Percentiles rank a stretch among this genome's conserved stretches.
phyloP scores from a whole-genome alignment of 2,329 filamentous ascomycete genomes.

The Fusarium tupiense region DNA sequence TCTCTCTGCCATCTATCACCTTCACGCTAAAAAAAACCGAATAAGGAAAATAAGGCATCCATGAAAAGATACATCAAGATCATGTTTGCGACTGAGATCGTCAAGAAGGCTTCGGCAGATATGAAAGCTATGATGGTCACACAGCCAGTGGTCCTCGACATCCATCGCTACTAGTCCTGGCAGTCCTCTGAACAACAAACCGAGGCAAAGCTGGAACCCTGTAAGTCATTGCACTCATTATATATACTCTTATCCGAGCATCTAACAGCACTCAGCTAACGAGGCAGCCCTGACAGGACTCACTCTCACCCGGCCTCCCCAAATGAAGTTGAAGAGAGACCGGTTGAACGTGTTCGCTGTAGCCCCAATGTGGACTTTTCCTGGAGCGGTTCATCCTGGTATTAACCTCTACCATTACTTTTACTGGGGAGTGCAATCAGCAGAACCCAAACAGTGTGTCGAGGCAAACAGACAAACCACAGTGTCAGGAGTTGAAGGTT shows the following conservation, averaged over 20 bases:
- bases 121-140: too few species aligned
- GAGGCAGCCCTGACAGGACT: not conserved
- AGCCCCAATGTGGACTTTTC: not conserved
- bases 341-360: not conserved
- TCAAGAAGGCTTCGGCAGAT: too few species aligned
- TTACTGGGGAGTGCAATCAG: not conserved
- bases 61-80: too few species aligned
- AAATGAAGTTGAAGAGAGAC: not conserved
- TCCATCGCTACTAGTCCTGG: too few species aligned
- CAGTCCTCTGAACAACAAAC: too few species aligned
- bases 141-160: too few species aligned
- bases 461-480: not conserved
- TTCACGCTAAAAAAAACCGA: too few species aligned
- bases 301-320: fast-evolving
- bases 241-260: not conserved
- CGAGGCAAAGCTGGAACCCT: too few species aligned
- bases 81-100: too few species aligned
- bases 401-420: fast-evolving
- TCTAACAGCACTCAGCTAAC: not conserved
- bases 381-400: not conserved
- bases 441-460: not conserved
- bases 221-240: not conserved
- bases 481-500: not conserved
- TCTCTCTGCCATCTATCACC: too few species aligned
- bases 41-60: too few species aligned